Base-by-base conservation (phyloP, 495 filamentous ascomycete genomes). In the Chaetomium cochliodes region DNA sequence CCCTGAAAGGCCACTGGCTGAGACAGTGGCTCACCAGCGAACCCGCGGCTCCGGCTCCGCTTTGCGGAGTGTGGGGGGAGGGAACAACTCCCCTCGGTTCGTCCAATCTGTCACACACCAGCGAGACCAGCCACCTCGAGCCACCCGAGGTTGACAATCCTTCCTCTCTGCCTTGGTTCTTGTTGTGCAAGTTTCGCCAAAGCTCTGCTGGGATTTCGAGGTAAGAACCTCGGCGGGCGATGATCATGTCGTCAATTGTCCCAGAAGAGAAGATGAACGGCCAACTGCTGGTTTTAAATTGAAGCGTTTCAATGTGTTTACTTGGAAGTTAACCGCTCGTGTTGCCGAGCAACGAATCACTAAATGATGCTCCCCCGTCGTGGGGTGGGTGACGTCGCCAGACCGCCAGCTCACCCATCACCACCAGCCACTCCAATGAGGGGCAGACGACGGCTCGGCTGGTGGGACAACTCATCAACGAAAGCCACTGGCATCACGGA, bases 31-130 rank as follows among this genome's bases (percentile, higher is more conserved):
- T n/a, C 23, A 60, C 65, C 67, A 69, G 65, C 71, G 54, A 70
- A 72, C 70, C 66, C 66, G 62, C 63, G 39, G 62, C 62, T 63
- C 53, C 65, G 69, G 61, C 66, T 62, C 58, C 30, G 58, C 22
- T 59, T 26, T 41, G 59, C 62, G 28, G 28, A 50, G 62, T 59
- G 62, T 63, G 65, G 65, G 58, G 62, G 41, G 15, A 15, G 46
- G 46, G 44, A 5, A 30, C 11, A 5, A 50, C 0, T 30, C 49
- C 22, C 39, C 33, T 8, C 62, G 51, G 62, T 59, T 52, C 51
- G 63, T 59, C 67, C 42, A 60, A 60, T 42, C 41, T 25, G 47
- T 26, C 20, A 41, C 15, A 3, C 3, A 30, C 30, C n/a, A n/a
- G n/a, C n/a, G n/a, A n/a, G 15, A 37, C 33, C 53, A 44, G 33